Base-by-base conservation (phyloP, 768 basidiomycete species). In the Kwoniella bestiolae region DNA sequence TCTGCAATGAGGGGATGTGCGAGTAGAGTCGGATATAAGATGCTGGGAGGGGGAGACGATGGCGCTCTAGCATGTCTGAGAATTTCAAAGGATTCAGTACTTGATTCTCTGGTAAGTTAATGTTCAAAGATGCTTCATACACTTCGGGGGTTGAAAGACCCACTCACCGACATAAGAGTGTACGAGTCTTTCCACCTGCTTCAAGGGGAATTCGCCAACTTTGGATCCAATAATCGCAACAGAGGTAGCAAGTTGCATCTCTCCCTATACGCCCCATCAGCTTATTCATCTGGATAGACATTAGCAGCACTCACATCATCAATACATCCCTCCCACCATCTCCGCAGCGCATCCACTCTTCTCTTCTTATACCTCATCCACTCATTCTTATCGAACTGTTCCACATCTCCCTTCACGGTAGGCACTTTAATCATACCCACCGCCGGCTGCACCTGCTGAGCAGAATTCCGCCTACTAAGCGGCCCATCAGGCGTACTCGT, bases 81-180 rank as follows among this genome's bases (percentile, higher is more conserved):
- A 31, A 28, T 28, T 0, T 21, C 8, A n/a, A 58, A 23, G 5
- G 25, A 32, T n/a, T 16, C 45, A 18, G 38, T 7, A 3, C 55
- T 44, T n/a, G 56, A 58, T 28, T 41, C 12, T 41, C 26, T 6
- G 51, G 11, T 26, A 4, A 5, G 26, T 26, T 7, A 5, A 26
- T 11, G 23, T 47, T 6, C 11, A 47, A 9, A 21, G 11, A 53
- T 6, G 16, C 14, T 28, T 38, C 23, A 58, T 28, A 28, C n/a
- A 47, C n/a, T 5, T 16, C 3, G 44, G 21, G 18, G 50, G 44
- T 23, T 7, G 2, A n/a, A n/a, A n/a, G n/a, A n/a, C n/a, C n/a
- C n/a, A 73, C 74, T 53, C 55, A 78, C 76, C 76, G 57, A 78
- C 59, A 59, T 78, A 78, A 26, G 72, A 50, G 57, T 73, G 67